Conservation (phyloP, 2,329 filamentous ascomycete genomes). For the Trichophyton mentagrophytes region DNA sequence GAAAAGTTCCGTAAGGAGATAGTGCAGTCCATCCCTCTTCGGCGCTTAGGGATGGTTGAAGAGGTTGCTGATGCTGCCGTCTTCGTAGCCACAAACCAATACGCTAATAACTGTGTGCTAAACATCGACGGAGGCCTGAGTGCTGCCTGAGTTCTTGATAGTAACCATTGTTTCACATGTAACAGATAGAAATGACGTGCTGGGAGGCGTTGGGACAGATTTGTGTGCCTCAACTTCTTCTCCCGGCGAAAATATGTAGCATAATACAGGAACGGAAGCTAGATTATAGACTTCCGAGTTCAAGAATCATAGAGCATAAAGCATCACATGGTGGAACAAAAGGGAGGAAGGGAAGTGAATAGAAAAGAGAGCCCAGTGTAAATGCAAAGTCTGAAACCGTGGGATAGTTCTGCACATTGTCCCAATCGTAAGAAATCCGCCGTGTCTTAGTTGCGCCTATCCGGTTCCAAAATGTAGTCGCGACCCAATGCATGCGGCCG, state of each 20-base stretch:
- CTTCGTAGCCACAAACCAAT: constrained; percentile 65
- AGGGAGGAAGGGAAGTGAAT: neutral
- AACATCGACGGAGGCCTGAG: constrained; percentile 78
- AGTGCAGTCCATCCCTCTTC: constrained; percentile 46
- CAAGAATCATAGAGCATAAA: neutral
- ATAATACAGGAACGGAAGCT: neutral
- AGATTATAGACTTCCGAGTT: neutral
- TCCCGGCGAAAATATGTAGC: neutral
- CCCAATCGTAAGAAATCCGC: neutral
- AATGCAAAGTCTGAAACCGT: constrained; percentile 1
- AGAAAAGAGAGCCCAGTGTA: neutral
- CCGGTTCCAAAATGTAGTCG: neutral
- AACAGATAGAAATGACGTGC: neutral
- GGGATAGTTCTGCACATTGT: neutral
- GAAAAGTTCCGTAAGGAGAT: constrained; percentile 19
- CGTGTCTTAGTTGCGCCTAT: neutral
- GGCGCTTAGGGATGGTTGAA: constrained; percentile 52
- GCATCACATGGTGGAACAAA: neutral
- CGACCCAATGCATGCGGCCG: neutral
- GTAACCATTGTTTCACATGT: neutral
- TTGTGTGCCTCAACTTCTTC: neutral
- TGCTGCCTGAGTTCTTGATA: constrained; percentile 38
- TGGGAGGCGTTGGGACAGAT: neutral
- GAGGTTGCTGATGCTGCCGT: constrained; percentile 73
- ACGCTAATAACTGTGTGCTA: constrained; percentile 75